Percentiles rank a stretch among this genome's conserved stretches.
Evolutionary conservation across 2,329 filamentous ascomycete genomes (phyloP).

Genomic region (Aspergillus ustus): DNA sequence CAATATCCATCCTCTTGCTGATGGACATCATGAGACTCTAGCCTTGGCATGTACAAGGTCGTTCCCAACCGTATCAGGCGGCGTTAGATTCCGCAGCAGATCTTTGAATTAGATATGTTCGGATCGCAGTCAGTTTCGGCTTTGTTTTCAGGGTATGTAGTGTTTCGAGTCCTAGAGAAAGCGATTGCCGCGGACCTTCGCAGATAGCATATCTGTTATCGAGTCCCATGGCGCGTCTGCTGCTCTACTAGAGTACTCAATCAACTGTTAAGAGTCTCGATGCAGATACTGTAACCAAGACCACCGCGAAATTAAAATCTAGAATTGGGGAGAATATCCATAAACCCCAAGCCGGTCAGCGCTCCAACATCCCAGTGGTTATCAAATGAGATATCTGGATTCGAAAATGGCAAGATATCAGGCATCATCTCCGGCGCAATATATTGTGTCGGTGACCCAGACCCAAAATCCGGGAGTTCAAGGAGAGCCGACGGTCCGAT

Average conservation of each 20-base stretch:
- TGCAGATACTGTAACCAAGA: background rate
- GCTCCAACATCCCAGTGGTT: slow-evolving; percentile 20
- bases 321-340: slow-evolving; percentile 8
- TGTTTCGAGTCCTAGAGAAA: too few species aligned
- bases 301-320: background rate
- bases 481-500: slow-evolving; percentile 3
- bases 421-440: slow-evolving; percentile 15
- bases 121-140: too few species aligned
- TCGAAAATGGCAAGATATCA: slow-evolving; percentile 21
- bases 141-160: too few species aligned
- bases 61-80: too few species aligned
- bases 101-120: too few species aligned
- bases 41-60: too few species aligned
- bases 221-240: background rate
- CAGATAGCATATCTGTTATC: background rate
- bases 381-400: slow-evolving; percentile 22
- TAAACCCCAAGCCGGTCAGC: slow-evolving; percentile 19
- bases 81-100: too few species aligned
- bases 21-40: too few species aligned
- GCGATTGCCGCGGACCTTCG: too few species aligned
- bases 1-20: too few species aligned
- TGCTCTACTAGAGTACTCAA: background rate
- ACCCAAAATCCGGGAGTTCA: background rate
- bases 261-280: background rate
- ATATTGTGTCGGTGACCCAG: slow-evolving; percentile 2